Evolutionary conservation across 2,329 filamentous ascomycete genomes (phyloP).

Genomic region (Aspergillus alliaceus): DNA sequence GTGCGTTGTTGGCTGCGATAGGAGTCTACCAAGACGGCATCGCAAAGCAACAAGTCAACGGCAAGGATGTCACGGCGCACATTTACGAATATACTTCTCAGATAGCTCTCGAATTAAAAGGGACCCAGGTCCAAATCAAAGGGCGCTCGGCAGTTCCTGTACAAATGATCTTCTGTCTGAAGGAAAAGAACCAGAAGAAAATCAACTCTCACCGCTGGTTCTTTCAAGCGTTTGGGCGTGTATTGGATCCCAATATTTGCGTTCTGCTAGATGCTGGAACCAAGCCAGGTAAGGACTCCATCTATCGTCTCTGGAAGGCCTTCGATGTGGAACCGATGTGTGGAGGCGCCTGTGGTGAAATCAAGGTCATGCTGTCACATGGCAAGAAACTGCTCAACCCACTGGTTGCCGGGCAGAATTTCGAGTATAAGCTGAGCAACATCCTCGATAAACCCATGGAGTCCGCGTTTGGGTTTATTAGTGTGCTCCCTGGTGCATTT

Average conservation of each 20-base stretch:
- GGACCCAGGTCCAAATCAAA: constrained; percentile 80
- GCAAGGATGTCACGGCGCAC: constrained; percentile 93
- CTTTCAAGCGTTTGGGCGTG: constrained; percentile 91
- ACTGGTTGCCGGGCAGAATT: constrained; percentile 93
- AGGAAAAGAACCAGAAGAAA: constrained; percentile 99
- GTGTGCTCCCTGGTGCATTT: constrained; percentile 92
- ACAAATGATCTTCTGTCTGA: constrained; percentile 95
- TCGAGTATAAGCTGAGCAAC: constrained; percentile 99
- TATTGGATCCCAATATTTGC: constrained; percentile 94
- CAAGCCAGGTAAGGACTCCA: constrained; percentile 87
- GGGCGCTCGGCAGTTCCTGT: constrained; percentile 82
- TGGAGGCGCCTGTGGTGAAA: constrained; percentile 94
- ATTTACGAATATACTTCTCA: constrained; percentile 76
- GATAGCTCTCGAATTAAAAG: constrained; percentile 79
- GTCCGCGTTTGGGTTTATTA: constrained; percentile 96
- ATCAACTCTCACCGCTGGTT: constrained; percentile 99
- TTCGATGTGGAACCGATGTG: constrained; percentile 98
- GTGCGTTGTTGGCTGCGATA: constrained; percentile 85
- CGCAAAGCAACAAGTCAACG: constrained; percentile 96
- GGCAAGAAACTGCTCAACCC: constrained; percentile 91
- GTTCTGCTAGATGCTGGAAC: constrained; percentile 96
- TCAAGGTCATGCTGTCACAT: constrained; percentile 91
- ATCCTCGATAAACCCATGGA: constrained; percentile 97
- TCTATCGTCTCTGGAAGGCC: constrained; percentile 98
- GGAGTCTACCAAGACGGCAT: constrained; percentile 98